Evolutionary conservation across 1,284 basidiomycete species (phyloP), one percentile per base, ranked within the genome.

Genomic region (Papiliotrema nemorosa): DNA sequence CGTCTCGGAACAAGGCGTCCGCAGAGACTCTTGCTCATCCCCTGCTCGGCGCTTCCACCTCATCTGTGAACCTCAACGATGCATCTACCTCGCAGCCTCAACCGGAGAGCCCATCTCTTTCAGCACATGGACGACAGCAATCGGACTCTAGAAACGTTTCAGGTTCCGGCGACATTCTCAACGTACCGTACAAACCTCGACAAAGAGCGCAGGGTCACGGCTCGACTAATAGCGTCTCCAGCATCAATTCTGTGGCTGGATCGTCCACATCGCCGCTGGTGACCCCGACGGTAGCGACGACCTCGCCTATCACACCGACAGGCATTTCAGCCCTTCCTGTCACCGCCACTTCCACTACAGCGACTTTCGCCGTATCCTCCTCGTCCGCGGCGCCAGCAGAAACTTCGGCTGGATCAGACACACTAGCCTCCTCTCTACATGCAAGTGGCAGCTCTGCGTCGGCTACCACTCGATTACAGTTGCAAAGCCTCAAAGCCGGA

Each of bases 401-500:
- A 20, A 33, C 36, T 20, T 24, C 37, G 12, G 36, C 18, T 10
- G 36, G 47, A 6, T 20, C 44, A 9, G 44, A 39, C 13, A 20
- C 35, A 12, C 20, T 25, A 44, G 27, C 44, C 26, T 44, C 44
- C 3, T 50, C 45, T 36, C 41, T 48, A 14, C n/a, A n/a, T n/a
- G 41, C 47, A 3, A 10, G 20, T 5, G 40, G 44, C 22, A 14
- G 47, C 14, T 44, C 44, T 31, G 44, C 56, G 18, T 53, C 57
- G 14, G 63, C 68, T 3, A 75, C 70, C 0, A 64, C 57, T 24
- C 51, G 72, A 35, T 72, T 89, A 5, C 87, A 90, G 66, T 73
- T 88, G 18, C 85, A 88, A 75, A 86, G 84, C 63, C 76, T 92
- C 52, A 90, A 88, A 72, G 83, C 87, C 1, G 84, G 84, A 2